Evolutionary conservation across 768 basidiomycete genomes (phyloP), one percentile per base, ranked within the genome.

Genomic region (Ramaria sp.): DNA sequence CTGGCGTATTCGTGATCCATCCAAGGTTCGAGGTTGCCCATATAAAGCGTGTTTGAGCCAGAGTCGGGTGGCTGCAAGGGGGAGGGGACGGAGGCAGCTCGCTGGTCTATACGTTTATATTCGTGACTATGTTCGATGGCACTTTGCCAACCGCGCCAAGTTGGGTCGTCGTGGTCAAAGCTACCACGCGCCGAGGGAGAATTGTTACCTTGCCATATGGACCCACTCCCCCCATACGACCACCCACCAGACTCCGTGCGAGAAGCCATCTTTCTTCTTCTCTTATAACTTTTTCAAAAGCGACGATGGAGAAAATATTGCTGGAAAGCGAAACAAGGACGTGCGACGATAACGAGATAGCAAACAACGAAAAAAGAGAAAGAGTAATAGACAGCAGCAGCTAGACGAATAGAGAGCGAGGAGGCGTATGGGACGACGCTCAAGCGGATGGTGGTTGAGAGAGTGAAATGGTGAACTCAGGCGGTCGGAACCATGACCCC

Each of bases 1-100:
- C 87, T 86, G 45, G 84, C 88, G 75, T 93, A 95, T 68, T 89
- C 86, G 79, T 92, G 90, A 72, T 94, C 91, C 93, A 95, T 94
- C 92, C 92, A 95, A 62, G 86, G 83, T 70, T 95, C 92, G 54
- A 95, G 80, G 65, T 90, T 87, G 62, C 84, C 82, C 82, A 93
- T 89, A 78, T 82, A 88, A 63, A 91, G 80, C 42, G 88, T 86
- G 49, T 54, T 50, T 19, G 56, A 34, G 1, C 51, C 45, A 10
- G 54, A 24, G 15, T 49, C 54, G 7, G 53, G 39, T 22, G 53
- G 37, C 10, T 39, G 37, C n/a, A 78, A 78, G 67, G 79, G 78
- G 49, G 75, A 52, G 43, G 45, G n/a, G 33, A 56, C 24, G 39
- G 38, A 58, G 49, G 57, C 34, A 54, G 51, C 10, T 42, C 27